Conservation (phyloP, 257 asterid genomes). For the Linderniella brevidens region DNA sequence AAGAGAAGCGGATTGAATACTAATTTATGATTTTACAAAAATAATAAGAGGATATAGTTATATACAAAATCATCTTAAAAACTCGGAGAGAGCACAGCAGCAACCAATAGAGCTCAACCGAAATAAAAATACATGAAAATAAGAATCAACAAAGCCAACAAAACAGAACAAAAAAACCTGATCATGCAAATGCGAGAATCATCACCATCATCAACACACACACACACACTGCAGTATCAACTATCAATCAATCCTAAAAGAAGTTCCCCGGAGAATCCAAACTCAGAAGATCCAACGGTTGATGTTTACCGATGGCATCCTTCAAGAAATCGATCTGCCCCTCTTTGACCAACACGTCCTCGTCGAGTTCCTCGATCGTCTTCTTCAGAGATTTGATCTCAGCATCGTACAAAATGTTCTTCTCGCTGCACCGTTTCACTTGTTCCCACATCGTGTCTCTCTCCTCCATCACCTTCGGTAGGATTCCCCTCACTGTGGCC, state of each 20-base stretch:
- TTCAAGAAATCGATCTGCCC: slow-evolving; percentile 88
- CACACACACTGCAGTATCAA: too few relatives aligned
- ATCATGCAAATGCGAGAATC: too few relatives aligned
- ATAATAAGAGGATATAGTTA: too few relatives aligned
- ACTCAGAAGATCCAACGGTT: slow-evolving; percentile 72
- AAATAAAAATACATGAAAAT: too few relatives aligned
- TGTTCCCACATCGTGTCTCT: slow-evolving; percentile 88
- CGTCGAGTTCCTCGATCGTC: slow-evolving; percentile 80
- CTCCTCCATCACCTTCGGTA: slow-evolving; percentile 77
- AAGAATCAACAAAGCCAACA: too few relatives aligned
- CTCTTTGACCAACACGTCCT: slow-evolving; percentile 78
- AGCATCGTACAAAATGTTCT: slow-evolving; percentile 56
- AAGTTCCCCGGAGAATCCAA: slow-evolving; percentile 36
- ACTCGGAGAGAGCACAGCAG: too few relatives aligned
- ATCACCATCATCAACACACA: too few relatives aligned
- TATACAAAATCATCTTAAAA: too few relatives aligned
- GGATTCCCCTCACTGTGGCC: slow-evolving; percentile 49
- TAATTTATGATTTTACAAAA: too few relatives aligned
- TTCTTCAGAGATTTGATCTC: slow-evolving; percentile 58
- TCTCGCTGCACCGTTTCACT: slow-evolving; percentile 58
- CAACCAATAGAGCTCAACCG: too few relatives aligned
- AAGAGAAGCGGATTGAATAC: too few relatives aligned
- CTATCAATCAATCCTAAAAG: slow-evolving; percentile 29
- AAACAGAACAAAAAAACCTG: too few relatives aligned
- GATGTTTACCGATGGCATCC: slow-evolving; percentile 59